Percentiles rank a stretch among this genome's conserved stretches.
These are phyloP conservation scores for Penicillium taxi DNA, from an alignment of 495 filamentous ascomycete genomes.

Conservation along the genomic window DNA sequence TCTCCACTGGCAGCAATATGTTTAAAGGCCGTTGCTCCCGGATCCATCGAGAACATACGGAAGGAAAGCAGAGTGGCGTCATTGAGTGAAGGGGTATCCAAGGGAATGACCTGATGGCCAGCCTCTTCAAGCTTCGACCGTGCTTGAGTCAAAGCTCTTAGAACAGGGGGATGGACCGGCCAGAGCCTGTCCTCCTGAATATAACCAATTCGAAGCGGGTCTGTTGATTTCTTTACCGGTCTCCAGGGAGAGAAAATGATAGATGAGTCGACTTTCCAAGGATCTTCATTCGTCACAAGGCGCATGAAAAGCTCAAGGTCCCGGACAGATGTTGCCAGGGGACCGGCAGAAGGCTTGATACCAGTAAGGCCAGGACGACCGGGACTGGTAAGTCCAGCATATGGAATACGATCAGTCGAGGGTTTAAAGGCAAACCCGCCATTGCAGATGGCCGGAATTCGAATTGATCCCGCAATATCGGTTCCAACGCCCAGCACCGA, in stretches of 20 bases:
- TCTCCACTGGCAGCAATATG: constrained; percentile 20
- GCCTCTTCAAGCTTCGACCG: constrained; percentile 2
- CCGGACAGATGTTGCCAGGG: constrained; percentile 46
- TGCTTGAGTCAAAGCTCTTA: constrained; percentile 8
- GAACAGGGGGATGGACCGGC: constrained; percentile 16
- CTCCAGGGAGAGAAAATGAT: constrained; percentile 14
- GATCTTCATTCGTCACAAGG: constrained; percentile 1
- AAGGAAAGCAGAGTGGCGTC: constrained; percentile 11
- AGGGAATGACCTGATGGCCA: constrained; percentile 10
- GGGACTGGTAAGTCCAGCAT: constrained; percentile 27
- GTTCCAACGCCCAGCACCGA: constrained; percentile 51
- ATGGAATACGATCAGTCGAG: constrained; percentile 20
- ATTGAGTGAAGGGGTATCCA: constrained; percentile 7
- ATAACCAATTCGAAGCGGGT: constrained; percentile 8
- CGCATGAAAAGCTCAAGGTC: constrained; percentile 45
- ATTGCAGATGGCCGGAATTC: constrained; percentile 44
- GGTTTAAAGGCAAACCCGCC: constrained; percentile 27
- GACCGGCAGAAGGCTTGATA: constrained; percentile 33
- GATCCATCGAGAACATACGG: constrained; percentile 18
- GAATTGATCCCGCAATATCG: constrained; percentile 47
- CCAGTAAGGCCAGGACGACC: constrained; percentile 16
- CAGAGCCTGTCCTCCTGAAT: constrained; percentile 11
- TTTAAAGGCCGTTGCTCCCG: constrained; percentile 8
- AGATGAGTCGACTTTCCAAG: constrained; percentile 5
- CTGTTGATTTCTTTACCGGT: constrained; percentile 1